Conservation (phyloP, 108 stramenopile species). For the Nannochloropsis salina region DNA sequence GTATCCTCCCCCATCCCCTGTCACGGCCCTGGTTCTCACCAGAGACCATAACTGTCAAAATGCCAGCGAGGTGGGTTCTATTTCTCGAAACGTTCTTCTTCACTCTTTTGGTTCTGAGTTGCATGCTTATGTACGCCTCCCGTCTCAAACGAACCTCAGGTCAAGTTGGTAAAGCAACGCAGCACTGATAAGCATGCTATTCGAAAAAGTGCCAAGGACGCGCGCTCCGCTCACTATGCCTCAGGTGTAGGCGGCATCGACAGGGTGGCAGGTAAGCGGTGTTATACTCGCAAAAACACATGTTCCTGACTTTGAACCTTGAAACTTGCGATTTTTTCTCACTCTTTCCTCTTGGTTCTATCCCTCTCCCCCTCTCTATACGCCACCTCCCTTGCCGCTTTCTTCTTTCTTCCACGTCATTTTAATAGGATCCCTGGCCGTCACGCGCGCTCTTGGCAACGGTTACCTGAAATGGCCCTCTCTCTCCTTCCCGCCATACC, state of each 20-base stretch:
- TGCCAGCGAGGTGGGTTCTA: constrained; percentile 28
- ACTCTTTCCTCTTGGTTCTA: background rate
- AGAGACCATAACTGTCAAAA: constrained; percentile 48
- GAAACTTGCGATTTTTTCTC: background rate
- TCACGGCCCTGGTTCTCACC: constrained; percentile 37
- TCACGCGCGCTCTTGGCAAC: constrained; percentile 46
- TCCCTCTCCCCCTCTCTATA: background rate
- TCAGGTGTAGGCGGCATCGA: background rate
- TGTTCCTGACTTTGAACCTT: too few relatives aligned
- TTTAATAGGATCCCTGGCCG: constrained; percentile 44
- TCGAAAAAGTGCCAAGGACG: constrained; percentile 40
- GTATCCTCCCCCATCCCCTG: background rate
- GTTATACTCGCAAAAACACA: background rate
- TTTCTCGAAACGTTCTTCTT: background rate
- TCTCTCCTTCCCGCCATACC: background rate
- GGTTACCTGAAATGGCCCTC: constrained; percentile 40
- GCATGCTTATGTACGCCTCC: too few relatives aligned
- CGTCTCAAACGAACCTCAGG: background rate
- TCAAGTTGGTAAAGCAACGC: constrained; percentile 37
- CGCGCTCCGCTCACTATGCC: constrained; percentile 39
- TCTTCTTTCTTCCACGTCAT: too few relatives aligned
- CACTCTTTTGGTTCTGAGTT: background rate
- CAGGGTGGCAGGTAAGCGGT: background rate
- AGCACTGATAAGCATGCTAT: constrained; percentile 40
- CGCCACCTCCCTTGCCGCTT: background rate